Conservation (phyloP, 1,139 yeast genomes). For the Suhomyces bokatorum region DNA sequence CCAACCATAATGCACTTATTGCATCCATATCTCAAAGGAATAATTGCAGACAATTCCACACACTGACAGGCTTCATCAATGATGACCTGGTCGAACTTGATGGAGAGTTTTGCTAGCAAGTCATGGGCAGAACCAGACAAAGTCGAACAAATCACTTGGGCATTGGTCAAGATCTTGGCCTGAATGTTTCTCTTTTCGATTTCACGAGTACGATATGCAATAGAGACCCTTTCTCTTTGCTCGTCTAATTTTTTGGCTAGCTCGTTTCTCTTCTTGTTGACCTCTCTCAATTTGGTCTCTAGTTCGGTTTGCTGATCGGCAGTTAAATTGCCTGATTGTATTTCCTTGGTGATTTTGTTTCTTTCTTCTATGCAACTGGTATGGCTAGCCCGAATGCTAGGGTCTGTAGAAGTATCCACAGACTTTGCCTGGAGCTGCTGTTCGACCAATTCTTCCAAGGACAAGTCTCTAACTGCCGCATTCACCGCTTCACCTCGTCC, state of each 20-base stretch:
- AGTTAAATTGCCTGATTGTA: conserved; percentile 33
- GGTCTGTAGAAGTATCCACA: conserved; percentile 39
- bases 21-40: conserved; percentile 92
- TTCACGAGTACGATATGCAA: conserved; percentile 73
- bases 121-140: conserved; percentile 95
- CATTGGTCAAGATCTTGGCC: conserved; percentile 67
- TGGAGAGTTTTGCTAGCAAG: conserved; percentile 68
- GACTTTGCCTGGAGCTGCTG: conserved; percentile 52
- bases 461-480: conserved; percentile 75
- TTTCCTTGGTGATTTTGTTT: conserved; percentile 44
- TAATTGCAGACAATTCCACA: conserved; percentile 88
- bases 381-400: conserved; percentile 52
- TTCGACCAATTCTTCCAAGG: conserved; percentile 87
- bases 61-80: conserved; percentile 99
- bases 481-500: conserved; percentile 91
- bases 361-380: conserved; percentile 53
- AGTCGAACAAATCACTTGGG: conserved; percentile 90
- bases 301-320: conserved; percentile 44
- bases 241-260: conserved; percentile 75
- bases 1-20: conserved; percentile 95
- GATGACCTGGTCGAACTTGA: conserved; percentile 87
- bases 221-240: conserved; percentile 70
- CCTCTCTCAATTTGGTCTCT: conserved; percentile 52
- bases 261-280: conserved; percentile 62
- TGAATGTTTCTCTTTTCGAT: conserved; percentile 75